A percentile compares a stretch with the other conserved stretches of the same genome.
phyloP scores from a whole-genome alignment of 805 yeast species.

The Lachancea fermentati region DNA sequence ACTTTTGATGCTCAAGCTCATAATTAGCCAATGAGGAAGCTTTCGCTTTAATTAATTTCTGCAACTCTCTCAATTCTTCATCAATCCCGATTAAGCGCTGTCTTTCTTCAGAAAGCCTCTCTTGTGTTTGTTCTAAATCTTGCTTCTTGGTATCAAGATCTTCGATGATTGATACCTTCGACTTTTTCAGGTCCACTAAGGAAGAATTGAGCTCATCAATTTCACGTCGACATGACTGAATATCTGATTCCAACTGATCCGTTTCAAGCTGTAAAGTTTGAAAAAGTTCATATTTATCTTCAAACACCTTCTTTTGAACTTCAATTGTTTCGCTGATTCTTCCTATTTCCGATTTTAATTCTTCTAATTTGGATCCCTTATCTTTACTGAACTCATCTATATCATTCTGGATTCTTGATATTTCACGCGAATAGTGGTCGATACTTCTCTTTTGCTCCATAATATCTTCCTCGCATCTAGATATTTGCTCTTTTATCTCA shows the following conservation, averaged over 20 bases:
- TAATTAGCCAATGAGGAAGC: conserved; percentile 37
- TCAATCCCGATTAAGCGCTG: conserved; percentile 59
- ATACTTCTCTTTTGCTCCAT: conserved; percentile 32
- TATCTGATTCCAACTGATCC: conserved; percentile 62
- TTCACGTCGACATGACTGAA: conserved; percentile 40
- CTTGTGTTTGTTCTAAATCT: conserved; percentile 26
- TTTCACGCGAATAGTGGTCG: conserved; percentile 37
- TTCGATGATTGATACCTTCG: conserved; percentile 24
- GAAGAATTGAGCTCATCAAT: conserved; percentile 33
- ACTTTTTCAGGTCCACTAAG: conserved; percentile 34
- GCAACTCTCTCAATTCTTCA: conserved; percentile 67
- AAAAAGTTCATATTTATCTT: conserved; percentile 44
- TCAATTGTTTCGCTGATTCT: conserved; percentile 35
- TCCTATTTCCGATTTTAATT: conserved; percentile 50
- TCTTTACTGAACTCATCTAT: conserved; percentile 75
- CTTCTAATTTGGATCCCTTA: conserved; percentile 73
- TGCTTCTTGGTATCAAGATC: conserved; percentile 21
- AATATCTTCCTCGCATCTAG: conserved; percentile 36
- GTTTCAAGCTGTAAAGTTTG: conserved; percentile 63
- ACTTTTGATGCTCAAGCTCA: conserved; percentile 48
- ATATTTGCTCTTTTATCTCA: conserved; percentile 42
- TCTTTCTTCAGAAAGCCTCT: conserved; percentile 37
- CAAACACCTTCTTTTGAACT: conserved; percentile 37
- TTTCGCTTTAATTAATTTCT: conserved; percentile 40
- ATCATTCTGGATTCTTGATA: conserved; percentile 58